phyloP scores from a whole-genome alignment of 768 basidiomycete genomes.

The Lanmaoa pseudosensibilis region DNA sequence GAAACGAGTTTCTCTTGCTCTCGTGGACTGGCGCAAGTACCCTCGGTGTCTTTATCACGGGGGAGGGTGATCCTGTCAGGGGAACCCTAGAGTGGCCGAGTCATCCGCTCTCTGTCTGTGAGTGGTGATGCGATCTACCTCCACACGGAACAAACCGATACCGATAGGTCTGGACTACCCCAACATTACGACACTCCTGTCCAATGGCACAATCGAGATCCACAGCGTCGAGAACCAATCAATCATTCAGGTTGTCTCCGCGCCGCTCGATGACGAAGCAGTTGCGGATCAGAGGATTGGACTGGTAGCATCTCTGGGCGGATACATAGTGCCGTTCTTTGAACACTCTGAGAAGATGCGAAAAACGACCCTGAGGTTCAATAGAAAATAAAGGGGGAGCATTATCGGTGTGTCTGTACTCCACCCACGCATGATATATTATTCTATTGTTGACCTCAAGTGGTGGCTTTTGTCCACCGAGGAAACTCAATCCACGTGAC shows the following conservation, averaged over 20 bases:
- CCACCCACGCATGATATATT: neutral
- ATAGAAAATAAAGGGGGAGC: slow-evolving; percentile 12
- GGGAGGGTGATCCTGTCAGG: slow-evolving; percentile 83
- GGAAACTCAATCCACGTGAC: slow-evolving; percentile 29
- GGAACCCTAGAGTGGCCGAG: slow-evolving; percentile 86
- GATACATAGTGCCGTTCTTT: slow-evolving; percentile 44
- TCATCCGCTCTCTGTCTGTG: slow-evolving; percentile 76
- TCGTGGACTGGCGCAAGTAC: slow-evolving; percentile 82
- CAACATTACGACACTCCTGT: slow-evolving; percentile 74
- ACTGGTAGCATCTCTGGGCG: slow-evolving; percentile 32
- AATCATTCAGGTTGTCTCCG: slow-evolving; percentile 67
- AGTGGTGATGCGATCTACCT: slow-evolving; percentile 31
- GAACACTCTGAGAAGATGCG: slow-evolving; percentile 43
- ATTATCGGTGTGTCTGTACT: slow-evolving; percentile 24
- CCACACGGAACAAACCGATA: neutral
- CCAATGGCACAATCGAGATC: slow-evolving; percentile 76
- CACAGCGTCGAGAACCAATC: slow-evolving; percentile 76
- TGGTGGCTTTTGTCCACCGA: slow-evolving; percentile 2
- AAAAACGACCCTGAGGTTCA: slow-evolving; percentile 31
- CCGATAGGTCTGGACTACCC: slow-evolving; percentile 75
- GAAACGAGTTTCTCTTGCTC: slow-evolving; percentile 81
- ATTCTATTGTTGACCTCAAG: slow-evolving; percentile 9
- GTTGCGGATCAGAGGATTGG: slow-evolving; percentile 28
- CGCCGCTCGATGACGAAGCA: slow-evolving; percentile 36
- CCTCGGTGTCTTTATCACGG: slow-evolving; percentile 83